These are phyloP conservation scores for Zygosaccharomyces bailii DNA, from an alignment of 805 yeast genomes.

Conservation along the genomic window DNA sequence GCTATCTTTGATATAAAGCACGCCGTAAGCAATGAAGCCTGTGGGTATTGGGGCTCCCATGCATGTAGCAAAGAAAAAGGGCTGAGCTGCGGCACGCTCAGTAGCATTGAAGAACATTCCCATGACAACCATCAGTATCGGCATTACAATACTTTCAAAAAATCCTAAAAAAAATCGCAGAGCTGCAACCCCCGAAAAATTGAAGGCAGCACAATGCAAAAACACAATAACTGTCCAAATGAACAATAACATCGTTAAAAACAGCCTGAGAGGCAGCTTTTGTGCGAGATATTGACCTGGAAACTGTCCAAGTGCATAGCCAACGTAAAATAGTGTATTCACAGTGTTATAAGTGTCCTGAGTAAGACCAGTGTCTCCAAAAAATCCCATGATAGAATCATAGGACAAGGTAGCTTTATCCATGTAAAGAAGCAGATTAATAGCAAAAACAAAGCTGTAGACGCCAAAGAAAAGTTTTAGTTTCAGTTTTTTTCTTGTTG, in stretches of 20 bases:
- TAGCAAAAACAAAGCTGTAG: conserved; percentile 38
- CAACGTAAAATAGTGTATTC: conserved; percentile 51
- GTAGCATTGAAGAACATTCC: conserved; percentile 47
- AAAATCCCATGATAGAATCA: conserved; percentile 47
- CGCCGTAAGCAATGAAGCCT: conserved; percentile 47
- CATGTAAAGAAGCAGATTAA: conserved; percentile 44
- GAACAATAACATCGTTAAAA: conserved; percentile 37
- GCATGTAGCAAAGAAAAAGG: conserved; percentile 51
- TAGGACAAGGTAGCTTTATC: conserved; percentile 53
- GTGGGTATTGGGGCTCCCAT: conserved; percentile 51
- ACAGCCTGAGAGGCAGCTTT: conserved; percentile 41
- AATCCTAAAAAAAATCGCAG: conserved; percentile 52
- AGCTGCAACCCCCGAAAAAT: conserved; percentile 45
- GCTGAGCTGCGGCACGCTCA: conserved; percentile 51
- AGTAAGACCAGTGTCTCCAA: conserved; percentile 44
- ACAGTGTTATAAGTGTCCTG: conserved; percentile 45
- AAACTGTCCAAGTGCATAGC: conserved; percentile 48
- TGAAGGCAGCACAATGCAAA: conserved; percentile 44
- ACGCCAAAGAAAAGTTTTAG: too few species aligned
- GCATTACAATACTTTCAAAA: conserved; percentile 44
- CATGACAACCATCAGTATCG: conserved; percentile 46
- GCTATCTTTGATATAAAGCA: conserved; percentile 27
- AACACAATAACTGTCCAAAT: conserved; percentile 48
- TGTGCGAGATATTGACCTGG: conserved; percentile 44
- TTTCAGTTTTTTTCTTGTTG: too few species aligned